Base-by-base conservation (phyloP, 2,329 filamentous ascomycete genomes). In the Botryosphaeria dothidea region DNA sequence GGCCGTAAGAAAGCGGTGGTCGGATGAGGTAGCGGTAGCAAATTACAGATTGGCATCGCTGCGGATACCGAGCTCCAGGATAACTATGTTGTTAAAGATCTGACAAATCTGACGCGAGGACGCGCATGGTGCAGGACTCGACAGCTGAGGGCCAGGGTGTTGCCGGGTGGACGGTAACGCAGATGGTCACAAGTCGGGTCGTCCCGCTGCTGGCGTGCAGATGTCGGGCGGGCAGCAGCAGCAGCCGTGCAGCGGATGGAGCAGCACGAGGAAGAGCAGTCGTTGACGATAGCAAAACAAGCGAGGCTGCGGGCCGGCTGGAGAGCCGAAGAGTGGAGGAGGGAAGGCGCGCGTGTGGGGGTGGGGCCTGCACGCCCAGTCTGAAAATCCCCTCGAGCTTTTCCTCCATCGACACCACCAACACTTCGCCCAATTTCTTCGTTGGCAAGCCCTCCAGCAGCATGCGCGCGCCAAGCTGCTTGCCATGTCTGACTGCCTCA, bases 171-270 rank as follows among this genome's bases (percentile, higher is more conserved):
- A 36, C 36, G 54, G 54, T 45, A 29, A 43, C 38, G 41, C 17
- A 31, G 25, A 31, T 19, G 38, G 56, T 34, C 56, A 34, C 25
- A 60, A 7, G 41, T n/a, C 56, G 56, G 56, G 27, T 60, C 56
- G 56, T 60, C 56, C 56, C 56, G 56, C 56, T 2, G 9, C 17
- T n/a, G 56, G n/a, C n/a, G 38, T 45, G 27, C 41, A 31, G 56
- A 17, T 3, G 56, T 2, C 31, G 21, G 34, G 56, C 56, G 27
- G 7, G 25, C 56, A 23, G 19, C 36, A 29, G 27, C 3, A 23
- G 49, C 49, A 15, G 31, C 31, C n/a, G 27, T 3, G 27, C 4
- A 11, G 48, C 6, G 25, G 4, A 3, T 19, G 23, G 9, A n/a
- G 36, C 23, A 17, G 17, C 6, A 4, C 9, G 21, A 25, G 19